A percentile compares a stretch with the other conserved stretches of the same genome.
Evolutionary conservation across 345 rosid species (phyloP).

Genomic region (Eucalyptus lansdowneana): DNA sequence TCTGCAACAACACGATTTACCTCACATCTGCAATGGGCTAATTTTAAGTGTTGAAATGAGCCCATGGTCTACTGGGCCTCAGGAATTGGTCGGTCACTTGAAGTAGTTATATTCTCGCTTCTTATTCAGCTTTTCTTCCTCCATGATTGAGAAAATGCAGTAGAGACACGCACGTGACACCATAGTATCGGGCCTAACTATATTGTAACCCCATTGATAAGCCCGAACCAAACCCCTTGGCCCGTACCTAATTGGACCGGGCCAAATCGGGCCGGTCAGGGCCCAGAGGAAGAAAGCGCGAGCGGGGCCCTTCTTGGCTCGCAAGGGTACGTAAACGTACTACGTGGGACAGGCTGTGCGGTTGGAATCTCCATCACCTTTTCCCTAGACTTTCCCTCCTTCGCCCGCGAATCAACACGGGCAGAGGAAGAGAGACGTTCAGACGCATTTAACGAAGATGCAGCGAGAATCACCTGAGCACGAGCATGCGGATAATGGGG

Average conservation of each 20-base stretch:
- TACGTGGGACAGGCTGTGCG: neutral
- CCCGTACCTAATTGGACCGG: neutral
- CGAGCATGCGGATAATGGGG: neutral
- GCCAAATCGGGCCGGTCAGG: neutral
- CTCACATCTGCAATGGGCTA: too few relatives aligned
- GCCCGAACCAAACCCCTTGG: neutral
- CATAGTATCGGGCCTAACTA: neutral
- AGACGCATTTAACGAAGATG: neutral
- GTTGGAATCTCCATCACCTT: neutral
- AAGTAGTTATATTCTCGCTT: too few relatives aligned
- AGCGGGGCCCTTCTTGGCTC: neutral
- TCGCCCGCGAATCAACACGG: neutral
- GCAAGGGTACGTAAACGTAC: neutral
- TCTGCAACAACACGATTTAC: too few relatives aligned
- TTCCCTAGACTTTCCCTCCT: neutral
- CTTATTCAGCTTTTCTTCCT: too few relatives aligned
- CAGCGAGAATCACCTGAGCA: neutral
- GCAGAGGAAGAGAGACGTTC: neutral
- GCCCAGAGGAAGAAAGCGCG: neutral
- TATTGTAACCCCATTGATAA: too few relatives aligned
- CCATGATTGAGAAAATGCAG: neutral
- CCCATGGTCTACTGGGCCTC: too few relatives aligned
- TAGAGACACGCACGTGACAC: neutral
- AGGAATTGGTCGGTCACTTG: too few relatives aligned
- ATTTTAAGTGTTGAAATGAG: too few relatives aligned